phyloP scores from a whole-genome alignment of 371 early-diverging fungal species.

The Quaeritorhiza haematococci region DNA sequence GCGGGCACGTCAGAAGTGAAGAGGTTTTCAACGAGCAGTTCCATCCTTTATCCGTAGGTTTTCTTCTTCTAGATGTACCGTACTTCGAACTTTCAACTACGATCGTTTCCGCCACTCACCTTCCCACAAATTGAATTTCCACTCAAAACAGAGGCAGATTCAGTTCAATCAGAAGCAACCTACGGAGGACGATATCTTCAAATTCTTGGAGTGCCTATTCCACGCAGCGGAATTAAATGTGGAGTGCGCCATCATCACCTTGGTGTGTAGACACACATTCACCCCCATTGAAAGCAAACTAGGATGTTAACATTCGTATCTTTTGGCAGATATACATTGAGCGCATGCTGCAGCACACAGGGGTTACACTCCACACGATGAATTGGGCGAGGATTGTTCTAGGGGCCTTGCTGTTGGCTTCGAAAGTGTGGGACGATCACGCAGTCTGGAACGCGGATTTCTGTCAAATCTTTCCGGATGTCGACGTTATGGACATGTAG shows the following conservation, averaged over 20 bases:
- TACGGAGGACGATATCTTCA: constrained; percentile 34
- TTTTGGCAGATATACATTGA: constrained; percentile 56
- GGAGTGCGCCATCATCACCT: constrained; percentile 68
- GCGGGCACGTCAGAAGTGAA: constrained; percentile 15
- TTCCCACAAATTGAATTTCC: background rate
- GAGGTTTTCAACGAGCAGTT: constrained; percentile 40
- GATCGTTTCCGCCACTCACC: background rate
- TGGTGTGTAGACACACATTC: constrained; percentile 18
- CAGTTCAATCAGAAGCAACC: constrained; percentile 33
- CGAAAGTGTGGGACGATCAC: constrained; percentile 86
- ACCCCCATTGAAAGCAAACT: background rate
- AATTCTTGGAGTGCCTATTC: constrained; percentile 45
- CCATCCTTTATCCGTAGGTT: constrained; percentile 35
- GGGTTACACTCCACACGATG: constrained; percentile 52
- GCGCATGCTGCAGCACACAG: constrained; percentile 60
- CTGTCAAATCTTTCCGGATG: constrained; percentile 70
- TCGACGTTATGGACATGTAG: constrained; percentile 53
- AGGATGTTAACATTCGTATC: background rate
- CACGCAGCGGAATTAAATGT: constrained; percentile 53
- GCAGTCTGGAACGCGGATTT: constrained; percentile 84
- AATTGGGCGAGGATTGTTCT: constrained; percentile 74
- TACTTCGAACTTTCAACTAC: background rate
- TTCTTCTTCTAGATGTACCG: background rate
- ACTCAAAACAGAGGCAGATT: constrained; percentile 31
- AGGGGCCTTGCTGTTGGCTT: constrained; percentile 62